These are phyloP conservation scores for Gossypium schwendimanii DNA, from an alignment of 441 rosid genomes.

Conservation along the genomic window DNA sequence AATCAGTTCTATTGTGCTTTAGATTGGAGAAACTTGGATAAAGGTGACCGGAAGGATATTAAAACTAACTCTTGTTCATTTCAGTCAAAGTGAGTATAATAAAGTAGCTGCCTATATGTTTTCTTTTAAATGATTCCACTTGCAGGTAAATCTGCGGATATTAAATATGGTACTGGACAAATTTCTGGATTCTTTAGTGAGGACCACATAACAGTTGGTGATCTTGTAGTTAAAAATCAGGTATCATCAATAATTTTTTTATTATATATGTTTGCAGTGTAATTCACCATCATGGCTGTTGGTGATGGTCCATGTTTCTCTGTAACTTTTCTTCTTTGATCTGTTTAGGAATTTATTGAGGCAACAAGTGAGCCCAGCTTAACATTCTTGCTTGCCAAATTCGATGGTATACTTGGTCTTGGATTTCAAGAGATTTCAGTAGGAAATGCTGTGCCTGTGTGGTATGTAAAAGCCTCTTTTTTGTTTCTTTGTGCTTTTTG, in stretches of 20 bases:
- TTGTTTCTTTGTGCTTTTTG: neutral
- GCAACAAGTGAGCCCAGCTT: conserved; percentile 72
- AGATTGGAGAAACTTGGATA: neutral
- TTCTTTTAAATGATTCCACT: neutral
- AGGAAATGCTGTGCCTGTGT: conserved; percentile 68
- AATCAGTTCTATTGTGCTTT: neutral
- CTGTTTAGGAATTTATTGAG: conserved; percentile 68
- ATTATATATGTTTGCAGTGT: neutral
- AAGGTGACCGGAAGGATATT: neutral
- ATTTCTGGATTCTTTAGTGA: conserved; percentile 73
- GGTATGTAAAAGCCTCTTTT: conserved; percentile 31
- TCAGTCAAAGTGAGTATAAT: neutral
- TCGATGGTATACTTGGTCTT: conserved; percentile 87
- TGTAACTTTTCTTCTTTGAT: neutral
- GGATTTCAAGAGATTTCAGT: conserved; percentile 81
- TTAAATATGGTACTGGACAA: conserved; percentile 75
- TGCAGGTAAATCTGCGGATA: conserved; percentile 60
- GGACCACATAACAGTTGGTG: conserved; percentile 62
- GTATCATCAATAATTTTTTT: conserved; percentile 23
- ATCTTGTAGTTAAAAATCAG: conserved; percentile 63
- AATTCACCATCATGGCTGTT: neutral
- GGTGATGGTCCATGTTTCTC: conserved; percentile 3
- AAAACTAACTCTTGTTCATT: neutral
- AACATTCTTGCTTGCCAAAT: conserved; percentile 65
- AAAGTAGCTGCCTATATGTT: neutral